phyloP scores from a whole-genome alignment of 257 asterid genomes.

The Gentiana macrophylla region DNA sequence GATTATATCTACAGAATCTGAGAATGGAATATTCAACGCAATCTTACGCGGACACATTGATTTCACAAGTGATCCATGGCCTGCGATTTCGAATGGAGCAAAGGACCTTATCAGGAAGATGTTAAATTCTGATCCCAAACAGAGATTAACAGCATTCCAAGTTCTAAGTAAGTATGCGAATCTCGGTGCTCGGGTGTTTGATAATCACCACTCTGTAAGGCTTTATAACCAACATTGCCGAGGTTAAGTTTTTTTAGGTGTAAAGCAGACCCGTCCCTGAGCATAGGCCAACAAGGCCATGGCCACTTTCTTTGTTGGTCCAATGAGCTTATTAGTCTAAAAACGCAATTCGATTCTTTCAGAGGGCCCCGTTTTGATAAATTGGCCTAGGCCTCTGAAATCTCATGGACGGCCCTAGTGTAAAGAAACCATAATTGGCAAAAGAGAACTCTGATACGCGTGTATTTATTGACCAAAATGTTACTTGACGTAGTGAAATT shows the following conservation, averaged over 20 bases:
- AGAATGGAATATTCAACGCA: slow-evolving; percentile 86
- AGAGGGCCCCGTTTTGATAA: too few relatives aligned
- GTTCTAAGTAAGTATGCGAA: slow-evolving; percentile 50
- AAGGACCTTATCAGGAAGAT: slow-evolving; percentile 85
- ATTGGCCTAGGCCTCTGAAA: too few relatives aligned
- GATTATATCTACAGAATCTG: slow-evolving; percentile 40
- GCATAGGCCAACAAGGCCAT: too few relatives aligned
- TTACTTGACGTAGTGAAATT: background rate
- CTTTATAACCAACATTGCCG: background rate
- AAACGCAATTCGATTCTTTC: too few relatives aligned
- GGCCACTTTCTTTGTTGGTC: too few relatives aligned
- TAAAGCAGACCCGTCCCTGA: too few relatives aligned
- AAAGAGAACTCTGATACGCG: background rate
- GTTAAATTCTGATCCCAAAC: slow-evolving; percentile 69
- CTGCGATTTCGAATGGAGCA: slow-evolving; percentile 77
- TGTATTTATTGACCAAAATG: too few relatives aligned
- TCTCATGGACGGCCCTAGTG: too few relatives aligned
- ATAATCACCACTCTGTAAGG: background rate
- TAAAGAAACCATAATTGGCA: background rate
- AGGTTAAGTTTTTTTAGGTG: background rate
- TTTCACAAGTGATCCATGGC: slow-evolving; percentile 90
- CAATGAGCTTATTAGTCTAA: too few relatives aligned
- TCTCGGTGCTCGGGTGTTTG: background rate
- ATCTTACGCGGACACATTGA: slow-evolving; percentile 75
- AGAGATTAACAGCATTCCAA: slow-evolving; percentile 74